Evolutionary conservation across 1,284 basidiomycete genomes (phyloP).

Genomic region (Tausonia pullulans): DNA sequence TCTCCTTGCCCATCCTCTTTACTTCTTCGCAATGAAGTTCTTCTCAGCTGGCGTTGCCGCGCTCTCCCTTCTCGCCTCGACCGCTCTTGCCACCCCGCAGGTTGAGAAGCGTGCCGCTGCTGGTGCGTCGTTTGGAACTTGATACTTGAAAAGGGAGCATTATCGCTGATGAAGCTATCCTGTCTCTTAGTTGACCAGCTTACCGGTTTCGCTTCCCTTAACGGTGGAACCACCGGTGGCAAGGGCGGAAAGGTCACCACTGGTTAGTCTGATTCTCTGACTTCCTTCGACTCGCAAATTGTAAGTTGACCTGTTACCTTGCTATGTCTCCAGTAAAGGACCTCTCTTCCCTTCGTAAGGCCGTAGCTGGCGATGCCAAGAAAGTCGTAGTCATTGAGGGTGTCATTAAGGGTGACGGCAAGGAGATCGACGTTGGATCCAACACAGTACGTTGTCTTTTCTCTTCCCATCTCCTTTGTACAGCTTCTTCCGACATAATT

Average conservation of each 20-base stretch:
- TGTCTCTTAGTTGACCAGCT: neutral
- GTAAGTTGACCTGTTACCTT: neutral
- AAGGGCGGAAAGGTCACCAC: constrained; percentile 13
- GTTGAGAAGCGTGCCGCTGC: neutral
- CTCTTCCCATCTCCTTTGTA: neutral
- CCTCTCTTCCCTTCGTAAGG: constrained; percentile 17
- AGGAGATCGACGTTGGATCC: constrained; percentile 15
- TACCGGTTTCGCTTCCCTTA: constrained; percentile 10
- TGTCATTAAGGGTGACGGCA: constrained; percentile 5
- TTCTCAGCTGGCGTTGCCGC: neutral
- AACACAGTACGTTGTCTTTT: neutral
- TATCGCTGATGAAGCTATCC: neutral
- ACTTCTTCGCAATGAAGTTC: neutral
- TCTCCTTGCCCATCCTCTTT: neutral
- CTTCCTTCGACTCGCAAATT: neutral
- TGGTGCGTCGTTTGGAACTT: neutral
- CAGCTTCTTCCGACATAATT: neutral
- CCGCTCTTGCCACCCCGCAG: neutral
- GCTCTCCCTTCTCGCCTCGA: neutral
- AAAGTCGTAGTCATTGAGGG: neutral
- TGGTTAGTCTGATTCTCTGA: neutral
- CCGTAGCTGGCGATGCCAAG: constrained; percentile 17
- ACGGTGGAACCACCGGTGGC: constrained; percentile 16
- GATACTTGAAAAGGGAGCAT: neutral
- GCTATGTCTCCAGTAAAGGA: constrained; percentile 7